These are phyloP conservation scores for Glaciozyma martinii DNA, from an alignment of 768 basidiomycete genomes.

Conservation along the genomic window DNA sequence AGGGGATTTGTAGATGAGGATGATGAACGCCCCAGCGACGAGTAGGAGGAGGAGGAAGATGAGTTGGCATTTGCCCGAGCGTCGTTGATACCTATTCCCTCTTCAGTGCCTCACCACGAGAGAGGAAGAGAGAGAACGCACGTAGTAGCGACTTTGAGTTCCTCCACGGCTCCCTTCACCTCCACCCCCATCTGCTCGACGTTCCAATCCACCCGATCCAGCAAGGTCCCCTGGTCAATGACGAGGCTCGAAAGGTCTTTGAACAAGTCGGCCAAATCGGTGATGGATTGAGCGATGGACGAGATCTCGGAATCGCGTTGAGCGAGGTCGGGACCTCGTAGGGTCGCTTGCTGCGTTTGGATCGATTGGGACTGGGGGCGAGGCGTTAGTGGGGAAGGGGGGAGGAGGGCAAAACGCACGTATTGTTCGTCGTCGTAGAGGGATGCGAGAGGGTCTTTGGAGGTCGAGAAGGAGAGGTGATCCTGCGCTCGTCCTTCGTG, in stretches of 20 bases:
- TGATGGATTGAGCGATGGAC: conserved; percentile 85
- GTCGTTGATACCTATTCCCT: conserved; percentile 70
- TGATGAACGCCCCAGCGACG: conserved; percentile 75
- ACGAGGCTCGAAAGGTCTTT: conserved; percentile 86
- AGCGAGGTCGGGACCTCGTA: conserved; percentile 1
- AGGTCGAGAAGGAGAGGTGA: neutral
- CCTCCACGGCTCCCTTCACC: conserved; percentile 71
- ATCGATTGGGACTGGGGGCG: neutral
- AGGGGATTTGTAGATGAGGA: conserved; percentile 59
- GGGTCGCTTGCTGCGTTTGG: conserved; percentile 22
- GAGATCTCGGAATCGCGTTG: conserved; percentile 56
- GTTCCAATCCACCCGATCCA: conserved; percentile 96
- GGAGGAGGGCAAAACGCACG: neutral
- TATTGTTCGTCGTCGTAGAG: conserved; percentile 24
- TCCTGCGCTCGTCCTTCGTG: conserved; percentile 50
- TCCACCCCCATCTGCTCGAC: conserved; percentile 82
- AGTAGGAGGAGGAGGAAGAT: conserved; percentile 85
- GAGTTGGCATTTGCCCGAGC: conserved; percentile 82
- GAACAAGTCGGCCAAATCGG: conserved; percentile 86
- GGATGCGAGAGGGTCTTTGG: conserved; percentile 21
- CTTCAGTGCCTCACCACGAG: neutral
- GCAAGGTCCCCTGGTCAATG: conserved; percentile 93
- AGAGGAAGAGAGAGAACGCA: conserved; percentile 41
- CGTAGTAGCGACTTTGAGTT: conserved; percentile 72
- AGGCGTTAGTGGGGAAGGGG: neutral